phyloP scores from a whole-genome alignment of 768 basidiomycete species.

The Amanita phalloides region DNA sequence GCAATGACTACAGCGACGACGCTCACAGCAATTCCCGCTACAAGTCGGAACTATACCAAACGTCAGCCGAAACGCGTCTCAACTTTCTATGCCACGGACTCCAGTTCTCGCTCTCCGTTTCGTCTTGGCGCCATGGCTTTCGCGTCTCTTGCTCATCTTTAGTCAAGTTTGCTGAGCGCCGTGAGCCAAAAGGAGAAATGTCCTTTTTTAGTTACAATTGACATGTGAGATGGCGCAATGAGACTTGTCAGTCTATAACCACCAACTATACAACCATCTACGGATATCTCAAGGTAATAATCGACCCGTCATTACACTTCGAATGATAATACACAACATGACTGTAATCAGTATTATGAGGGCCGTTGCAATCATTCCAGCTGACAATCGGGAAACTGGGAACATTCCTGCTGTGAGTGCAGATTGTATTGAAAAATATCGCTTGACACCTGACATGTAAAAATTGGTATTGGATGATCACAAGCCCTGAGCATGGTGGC shows the following conservation, averaged over 20 bases:
- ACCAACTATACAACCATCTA: not conserved
- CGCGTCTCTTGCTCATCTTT: not conserved
- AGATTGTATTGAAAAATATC: slow-evolving; percentile 45
- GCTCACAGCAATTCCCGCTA: not conserved
- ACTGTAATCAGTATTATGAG: slow-evolving; percentile 29
- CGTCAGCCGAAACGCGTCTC: not conserved
- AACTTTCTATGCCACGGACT: not conserved
- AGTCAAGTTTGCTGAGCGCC: not conserved
- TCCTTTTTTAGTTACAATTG: not conserved
- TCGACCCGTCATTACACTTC: slow-evolving; percentile 1
- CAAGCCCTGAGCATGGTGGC: not conserved
- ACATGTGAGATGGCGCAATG: not conserved
- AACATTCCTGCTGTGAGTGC: slow-evolving; percentile 40
- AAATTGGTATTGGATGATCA: not conserved
- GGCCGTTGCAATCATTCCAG: slow-evolving; percentile 25
- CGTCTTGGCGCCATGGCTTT: not conserved
- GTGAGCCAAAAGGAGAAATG: not conserved
- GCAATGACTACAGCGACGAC: not conserved
- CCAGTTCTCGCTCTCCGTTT: not conserved
- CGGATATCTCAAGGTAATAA: not conserved
- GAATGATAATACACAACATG: slow-evolving; percentile 31
- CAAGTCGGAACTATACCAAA: no score
- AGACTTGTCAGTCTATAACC: not conserved
- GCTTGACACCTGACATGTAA: slow-evolving; percentile 27
- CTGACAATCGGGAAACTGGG: slow-evolving; percentile 39